Evolutionary conservation across 306 rosid genomes (phyloP).

Genomic region (Trichosanthes cucumerina): DNA sequence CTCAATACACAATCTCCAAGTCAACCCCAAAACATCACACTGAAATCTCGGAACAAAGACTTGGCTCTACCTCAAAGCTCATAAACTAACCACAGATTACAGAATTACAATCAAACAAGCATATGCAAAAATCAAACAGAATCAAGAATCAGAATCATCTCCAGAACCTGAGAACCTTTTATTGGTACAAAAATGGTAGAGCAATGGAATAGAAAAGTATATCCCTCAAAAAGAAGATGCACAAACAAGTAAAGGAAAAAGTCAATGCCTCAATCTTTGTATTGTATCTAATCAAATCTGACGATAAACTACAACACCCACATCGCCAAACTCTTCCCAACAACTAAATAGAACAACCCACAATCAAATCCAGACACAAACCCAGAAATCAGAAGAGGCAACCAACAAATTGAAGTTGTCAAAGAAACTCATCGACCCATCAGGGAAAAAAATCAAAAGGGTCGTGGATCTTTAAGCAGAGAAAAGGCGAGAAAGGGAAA

Average conservation of each 20-base stretch:
- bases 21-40: conserved; percentile 32
- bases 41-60: conserved; percentile 11
- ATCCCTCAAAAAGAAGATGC: neutral
- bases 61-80: neutral
- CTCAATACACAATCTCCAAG: conserved; percentile 25
- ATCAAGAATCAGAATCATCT: neutral
- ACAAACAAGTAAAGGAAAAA: neutral
- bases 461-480: neutral
- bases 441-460: neutral
- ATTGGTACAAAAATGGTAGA: neutral
- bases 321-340: neutral
- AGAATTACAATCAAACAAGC: neutral
- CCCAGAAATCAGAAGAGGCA: conserved; percentile 5
- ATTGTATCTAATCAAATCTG: neutral
- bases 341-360: neutral
- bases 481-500: neutral
- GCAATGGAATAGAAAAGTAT: neutral
- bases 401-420: neutral
- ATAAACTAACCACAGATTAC: neutral
- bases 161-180: conserved; percentile 2
- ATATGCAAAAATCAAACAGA: neutral
- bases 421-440: neutral
- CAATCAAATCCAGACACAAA: neutral
- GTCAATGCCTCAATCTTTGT: conserved; percentile 2
- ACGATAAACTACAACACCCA: neutral